Evolutionary conservation across 2,329 filamentous ascomycete genomes (phyloP).

Genomic region (Colletotrichum magnum): DNA sequence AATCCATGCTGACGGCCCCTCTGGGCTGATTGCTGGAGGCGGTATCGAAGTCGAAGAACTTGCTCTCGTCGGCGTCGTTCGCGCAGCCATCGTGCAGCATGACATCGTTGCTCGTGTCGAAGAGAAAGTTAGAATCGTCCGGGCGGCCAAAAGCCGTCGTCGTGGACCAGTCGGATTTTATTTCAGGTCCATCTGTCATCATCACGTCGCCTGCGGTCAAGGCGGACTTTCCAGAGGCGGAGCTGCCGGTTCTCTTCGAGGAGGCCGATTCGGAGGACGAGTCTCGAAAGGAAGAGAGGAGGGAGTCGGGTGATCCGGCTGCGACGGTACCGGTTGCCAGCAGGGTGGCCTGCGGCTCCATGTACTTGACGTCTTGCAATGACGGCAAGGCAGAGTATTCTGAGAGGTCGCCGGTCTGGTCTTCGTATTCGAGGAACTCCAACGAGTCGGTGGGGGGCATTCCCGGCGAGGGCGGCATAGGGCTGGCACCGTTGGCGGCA

Average conservation of each 20-base stretch:
- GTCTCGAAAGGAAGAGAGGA: slow-evolving; percentile 61
- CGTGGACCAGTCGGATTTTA: slow-evolving; percentile 59
- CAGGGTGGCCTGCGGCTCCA: slow-evolving; percentile 41
- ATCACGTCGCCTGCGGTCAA: slow-evolving; percentile 57
- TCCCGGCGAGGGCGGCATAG: slow-evolving; percentile 55
- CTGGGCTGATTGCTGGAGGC: slow-evolving; percentile 69
- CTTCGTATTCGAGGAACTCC: slow-evolving; percentile 55
- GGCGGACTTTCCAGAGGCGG: slow-evolving; percentile 60
- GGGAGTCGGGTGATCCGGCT: slow-evolving; percentile 58
- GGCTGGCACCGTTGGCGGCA: slow-evolving; percentile 49
- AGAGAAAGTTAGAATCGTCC: slow-evolving; percentile 55
- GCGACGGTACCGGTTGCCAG: slow-evolving; percentile 46
- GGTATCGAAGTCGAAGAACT: slow-evolving; percentile 71
- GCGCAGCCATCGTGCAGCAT: slow-evolving; percentile 48
- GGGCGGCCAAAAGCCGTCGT: slow-evolving; percentile 49
- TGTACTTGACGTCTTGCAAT: slow-evolving; percentile 34
- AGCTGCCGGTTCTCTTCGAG: slow-evolving; percentile 63
- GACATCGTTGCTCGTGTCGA: slow-evolving; percentile 47
- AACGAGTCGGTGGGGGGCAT: slow-evolving; percentile 48
- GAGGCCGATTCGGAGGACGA: slow-evolving; percentile 67
- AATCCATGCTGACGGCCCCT: slow-evolving; percentile 53
- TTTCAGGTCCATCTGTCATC: slow-evolving; percentile 58
- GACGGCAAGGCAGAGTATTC: slow-evolving; percentile 5
- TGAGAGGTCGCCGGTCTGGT: slow-evolving; percentile 37
- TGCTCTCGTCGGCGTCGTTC: slow-evolving; percentile 54